These are phyloP conservation scores for Lavandula angustifolia DNA, from an alignment of 257 asterid species.

Conservation along the genomic window DNA sequence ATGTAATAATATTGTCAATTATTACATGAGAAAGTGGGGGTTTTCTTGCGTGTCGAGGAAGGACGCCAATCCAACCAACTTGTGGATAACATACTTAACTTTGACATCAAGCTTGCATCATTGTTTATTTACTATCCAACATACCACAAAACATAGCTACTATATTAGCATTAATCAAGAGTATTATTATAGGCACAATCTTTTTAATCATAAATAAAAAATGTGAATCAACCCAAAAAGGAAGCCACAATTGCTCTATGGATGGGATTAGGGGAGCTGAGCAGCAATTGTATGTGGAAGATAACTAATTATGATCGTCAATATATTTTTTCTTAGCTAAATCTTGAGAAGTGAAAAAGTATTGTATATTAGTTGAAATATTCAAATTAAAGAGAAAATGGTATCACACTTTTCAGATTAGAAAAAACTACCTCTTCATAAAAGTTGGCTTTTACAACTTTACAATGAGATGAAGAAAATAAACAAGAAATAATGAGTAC, in stretches of 20 bases:
- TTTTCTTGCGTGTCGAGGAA: slow-evolving; percentile 42
- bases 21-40: slow-evolving; percentile 22
- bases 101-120: slow-evolving; percentile 69
- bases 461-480: not conserved
- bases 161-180: slow-evolving; percentile 31
- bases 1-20: slow-evolving; percentile 23
- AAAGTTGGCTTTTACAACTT: not conserved
- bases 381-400: too few species aligned
- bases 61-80: slow-evolving; percentile 28
- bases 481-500: slow-evolving; percentile 29
- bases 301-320: too few species aligned
- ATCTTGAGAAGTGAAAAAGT: too few species aligned
- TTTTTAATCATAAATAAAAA: too few species aligned
- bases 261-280: too few species aligned
- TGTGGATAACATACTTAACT: slow-evolving; percentile 69
- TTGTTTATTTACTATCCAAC: slow-evolving; percentile 32
- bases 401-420: too few species aligned
- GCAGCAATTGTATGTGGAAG: too few species aligned
- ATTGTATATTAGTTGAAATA: too few species aligned
- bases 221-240: too few species aligned
- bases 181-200: not conserved
- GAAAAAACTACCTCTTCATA: too few species aligned
- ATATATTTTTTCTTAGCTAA: too few species aligned
- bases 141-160: slow-evolving; percentile 22
- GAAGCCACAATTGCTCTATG: too few species aligned